These are phyloP conservation scores for Tylopilus plumbeoviolaceoides DNA, from an alignment of 768 basidiomycete genomes.

Conservation along the genomic window DNA sequence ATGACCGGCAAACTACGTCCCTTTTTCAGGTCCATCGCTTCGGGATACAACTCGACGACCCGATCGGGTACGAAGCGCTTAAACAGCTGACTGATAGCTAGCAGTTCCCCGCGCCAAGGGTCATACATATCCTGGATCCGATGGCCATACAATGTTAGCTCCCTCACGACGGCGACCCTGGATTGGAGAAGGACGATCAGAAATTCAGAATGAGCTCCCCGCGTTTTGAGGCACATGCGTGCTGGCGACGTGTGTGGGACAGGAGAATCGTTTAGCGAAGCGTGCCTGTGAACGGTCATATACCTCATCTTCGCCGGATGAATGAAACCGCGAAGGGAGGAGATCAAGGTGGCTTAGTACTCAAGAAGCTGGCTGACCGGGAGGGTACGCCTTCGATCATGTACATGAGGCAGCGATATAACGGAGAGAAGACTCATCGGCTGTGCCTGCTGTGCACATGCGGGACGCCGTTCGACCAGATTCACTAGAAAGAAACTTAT, in stretches of 20 bases:
- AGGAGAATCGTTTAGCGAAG: constrained; percentile 21
- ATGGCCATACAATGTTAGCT: background rate
- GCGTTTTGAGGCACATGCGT: constrained; percentile 6
- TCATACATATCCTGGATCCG: background rate
- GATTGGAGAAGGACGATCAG: constrained; percentile 3
- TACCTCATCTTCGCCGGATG: constrained; percentile 5
- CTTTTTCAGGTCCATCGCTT: background rate
- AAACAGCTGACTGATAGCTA: background rate
- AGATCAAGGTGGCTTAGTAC: background rate
- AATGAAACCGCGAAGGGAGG: constrained; percentile 2
- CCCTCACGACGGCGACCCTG: constrained; percentile 6
- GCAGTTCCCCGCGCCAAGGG: constrained; percentile 8
- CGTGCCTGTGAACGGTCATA: constrained; percentile 17
- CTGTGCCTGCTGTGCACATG: constrained; percentile 3
- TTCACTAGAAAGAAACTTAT: background rate
- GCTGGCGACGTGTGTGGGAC: constrained; percentile 7
- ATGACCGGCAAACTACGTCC: background rate
- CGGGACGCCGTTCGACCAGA: background rate
- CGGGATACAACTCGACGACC: background rate
- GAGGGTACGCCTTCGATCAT: constrained; percentile 4
- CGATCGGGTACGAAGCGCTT: background rate
- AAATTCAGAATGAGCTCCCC: background rate
- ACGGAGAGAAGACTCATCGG: background rate
- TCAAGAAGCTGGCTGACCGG: background rate
- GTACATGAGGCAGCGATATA: constrained; percentile 14